These are phyloP conservation scores for Zasmidium cellare DNA, from an alignment of 2,329 filamentous ascomycete genomes.

Conservation along the genomic window DNA sequence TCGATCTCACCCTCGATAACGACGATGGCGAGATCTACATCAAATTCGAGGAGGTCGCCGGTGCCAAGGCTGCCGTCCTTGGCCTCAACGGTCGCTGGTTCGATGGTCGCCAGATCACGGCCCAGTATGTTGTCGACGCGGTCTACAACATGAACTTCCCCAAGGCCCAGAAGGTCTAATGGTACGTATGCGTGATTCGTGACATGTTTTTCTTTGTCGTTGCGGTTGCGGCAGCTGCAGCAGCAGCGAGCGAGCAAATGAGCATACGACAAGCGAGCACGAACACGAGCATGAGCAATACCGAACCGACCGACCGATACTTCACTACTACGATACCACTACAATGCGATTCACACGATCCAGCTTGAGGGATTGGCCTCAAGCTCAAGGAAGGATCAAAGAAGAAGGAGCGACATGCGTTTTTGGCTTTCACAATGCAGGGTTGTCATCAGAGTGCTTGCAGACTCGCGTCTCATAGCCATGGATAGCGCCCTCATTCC, in stretches of 20 bases:
- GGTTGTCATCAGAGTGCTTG: too few relatives aligned
- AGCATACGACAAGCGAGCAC: not conserved
- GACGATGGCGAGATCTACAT: slow-evolving; percentile 98
- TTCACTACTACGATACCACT: not conserved
- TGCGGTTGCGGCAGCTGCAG: not conserved
- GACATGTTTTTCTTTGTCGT: not conserved
- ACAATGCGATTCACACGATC: not conserved
- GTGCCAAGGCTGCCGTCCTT: slow-evolving; percentile 96
- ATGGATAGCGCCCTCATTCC: too few relatives aligned
- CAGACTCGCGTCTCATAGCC: too few relatives aligned
- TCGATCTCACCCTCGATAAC: slow-evolving; percentile 73
- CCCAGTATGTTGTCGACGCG: slow-evolving; percentile 93
- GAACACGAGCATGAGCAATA: not conserved
- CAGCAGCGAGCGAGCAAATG: not conserved
- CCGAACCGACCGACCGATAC: not conserved
- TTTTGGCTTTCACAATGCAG: too few relatives aligned
- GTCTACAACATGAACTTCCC: slow-evolving; percentile 69
- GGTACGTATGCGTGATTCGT: slow-evolving; percentile 4
- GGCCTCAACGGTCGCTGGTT: slow-evolving; percentile 97
- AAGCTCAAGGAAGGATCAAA: slow-evolving; percentile 2
- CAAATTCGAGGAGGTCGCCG: slow-evolving; percentile 94
- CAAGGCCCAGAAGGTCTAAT: slow-evolving; percentile 29
- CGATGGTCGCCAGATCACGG: slow-evolving; percentile 87
- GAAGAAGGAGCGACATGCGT: not conserved
- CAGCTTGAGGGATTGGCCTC: slow-evolving; percentile 1